Evolutionary conservation across 768 basidiomycete species (phyloP), one percentile per base, ranked within the genome.

Genomic region (Tremella mesenterica): DNA sequence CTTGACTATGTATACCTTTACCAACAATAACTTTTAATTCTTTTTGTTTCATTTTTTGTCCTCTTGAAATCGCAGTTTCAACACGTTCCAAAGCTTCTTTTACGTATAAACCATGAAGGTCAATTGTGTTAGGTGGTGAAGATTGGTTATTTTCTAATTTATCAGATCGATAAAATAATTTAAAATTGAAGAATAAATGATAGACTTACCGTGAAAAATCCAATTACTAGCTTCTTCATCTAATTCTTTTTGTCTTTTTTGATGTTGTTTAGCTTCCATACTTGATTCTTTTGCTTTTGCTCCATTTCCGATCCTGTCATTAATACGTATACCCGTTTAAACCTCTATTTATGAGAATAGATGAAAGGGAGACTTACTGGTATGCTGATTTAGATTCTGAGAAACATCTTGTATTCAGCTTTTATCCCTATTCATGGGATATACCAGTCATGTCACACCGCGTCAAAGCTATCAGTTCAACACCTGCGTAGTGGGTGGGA

Each of bases 91-190:
- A 81, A 20, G 91, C 88, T 61, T 97, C 93, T 67, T 88, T 89
- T 56, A 93, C 91, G 71, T 88, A 93, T 3, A 97, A 75, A 1
- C 89, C 92, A 66, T 96, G 92, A 21, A 96, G 75, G 72, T 96
- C 88, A 41, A 95, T 76, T 70, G 90, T 86, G 1, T 84, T 86
- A 0, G 79, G 79, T 53, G 79, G 72, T 48, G 83, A 83, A 56
- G 85, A 82, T 81, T 84, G 78, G 75, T 92, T 73, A 65, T 73
- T 73, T 34, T 64, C 70, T 71, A 18, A 34, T 18, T 10, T 34
- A 34, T 34, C 33, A 10, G 28, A 45, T 12, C 38, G 4, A 23
- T 12, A 25, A 48, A 30, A 47, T 7, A 34, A 50, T 28, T 29
- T 27, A 39, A 25, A 26, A 10, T 53, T 16, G 46, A 7, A 1